Evolutionary conservation across 176 grass and related monocot genomes (phyloP), one percentile per base, ranked within the genome.

Genomic region (Ananas comosus): DNA sequence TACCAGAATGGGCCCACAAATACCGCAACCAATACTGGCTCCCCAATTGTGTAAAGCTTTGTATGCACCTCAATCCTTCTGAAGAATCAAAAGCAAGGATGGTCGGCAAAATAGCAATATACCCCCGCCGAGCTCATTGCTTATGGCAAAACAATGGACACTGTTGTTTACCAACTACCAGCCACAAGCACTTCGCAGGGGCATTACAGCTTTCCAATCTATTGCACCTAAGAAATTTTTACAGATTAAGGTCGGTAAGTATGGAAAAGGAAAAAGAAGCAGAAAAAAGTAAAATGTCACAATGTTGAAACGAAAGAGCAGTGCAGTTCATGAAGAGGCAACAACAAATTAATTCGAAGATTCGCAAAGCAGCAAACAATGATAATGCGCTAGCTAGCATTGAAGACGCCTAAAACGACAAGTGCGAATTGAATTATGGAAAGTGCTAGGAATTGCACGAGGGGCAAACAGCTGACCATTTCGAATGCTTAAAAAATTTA

Each of bases 1-100:
- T 42, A 85, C 81, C 84, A 85, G 80, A 82, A 81, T 87, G 81
- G 33, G 67, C 70, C 76, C 81, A 29, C 84, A 65, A 74, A 78
- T 67, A 87, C 80, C 81, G 74, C 80, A 83, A 70, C 74, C 75
- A 71, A 28, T 33, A 59, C 65, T 33, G 58, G 10, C 80, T 74
- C 78, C 67, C 53, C 64, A 63, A 70, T 72, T 51, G 64, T 65
- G 49, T 28, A 48, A 69, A 78, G 57, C 71, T 83, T 82, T 68
- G 51, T 65, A 49, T 68, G 68, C 28, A 73, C 88, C 85, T 74
- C 68, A 85, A 79, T 78, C 11, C 12, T 66, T 13, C n/a, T 14
- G 28, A 9, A 70, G 73, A 7, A 17, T 48, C 51, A 21, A 84
- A 13, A 81, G 76, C 42, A 18, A 13, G 50, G 28, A 22, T 49